phyloP scores from a whole-genome alignment of 352 stramenopile species.

The Phytophthora ramorum region DNA sequence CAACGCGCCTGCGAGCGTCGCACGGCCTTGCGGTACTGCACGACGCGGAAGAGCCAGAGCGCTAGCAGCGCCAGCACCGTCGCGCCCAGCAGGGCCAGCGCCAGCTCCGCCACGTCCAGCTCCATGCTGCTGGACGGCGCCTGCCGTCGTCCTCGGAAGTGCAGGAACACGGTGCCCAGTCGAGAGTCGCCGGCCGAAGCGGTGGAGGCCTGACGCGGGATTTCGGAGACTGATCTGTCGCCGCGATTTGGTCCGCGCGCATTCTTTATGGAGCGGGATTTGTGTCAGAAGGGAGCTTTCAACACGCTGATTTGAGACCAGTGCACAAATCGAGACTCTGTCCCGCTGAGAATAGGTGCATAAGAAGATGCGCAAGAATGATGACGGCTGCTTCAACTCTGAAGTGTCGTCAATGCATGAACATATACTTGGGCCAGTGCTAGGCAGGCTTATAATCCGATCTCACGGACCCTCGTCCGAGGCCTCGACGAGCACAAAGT shows the following conservation, averaged over 20 bases:
- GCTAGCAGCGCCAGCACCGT: conserved; percentile 47
- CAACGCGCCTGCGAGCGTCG: conserved; percentile 69
- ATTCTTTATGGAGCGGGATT: background rate
- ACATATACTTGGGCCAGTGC: conserved; percentile 2
- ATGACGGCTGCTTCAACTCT: conserved; percentile 21
- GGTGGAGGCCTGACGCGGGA: conserved; percentile 12
- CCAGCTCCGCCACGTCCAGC: conserved; percentile 47
- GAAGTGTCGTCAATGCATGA: conserved; percentile 11
- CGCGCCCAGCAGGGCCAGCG: conserved; percentile 46
- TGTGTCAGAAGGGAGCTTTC: too few relatives aligned
- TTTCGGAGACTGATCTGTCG: conserved; percentile 23
- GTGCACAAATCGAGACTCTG: background rate
- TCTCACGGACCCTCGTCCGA: conserved; percentile 16
- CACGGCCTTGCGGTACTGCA: conserved; percentile 70
- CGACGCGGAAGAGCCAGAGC: conserved; percentile 65
- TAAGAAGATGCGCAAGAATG: background rate
- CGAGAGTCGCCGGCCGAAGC: background rate
- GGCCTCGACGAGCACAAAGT: conserved; percentile 44
- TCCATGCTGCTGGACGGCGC: conserved; percentile 43
- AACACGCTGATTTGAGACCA: too few relatives aligned
- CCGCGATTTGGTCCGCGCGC: too few relatives aligned
- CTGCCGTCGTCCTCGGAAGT: conserved; percentile 36
- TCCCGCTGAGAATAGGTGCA: background rate
- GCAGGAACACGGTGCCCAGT: conserved; percentile 24
- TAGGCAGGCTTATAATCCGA: background rate